These are phyloP conservation scores for Nicotiana benthamiana DNA, from an alignment of 257 asterid genomes.

Conservation along the genomic window DNA sequence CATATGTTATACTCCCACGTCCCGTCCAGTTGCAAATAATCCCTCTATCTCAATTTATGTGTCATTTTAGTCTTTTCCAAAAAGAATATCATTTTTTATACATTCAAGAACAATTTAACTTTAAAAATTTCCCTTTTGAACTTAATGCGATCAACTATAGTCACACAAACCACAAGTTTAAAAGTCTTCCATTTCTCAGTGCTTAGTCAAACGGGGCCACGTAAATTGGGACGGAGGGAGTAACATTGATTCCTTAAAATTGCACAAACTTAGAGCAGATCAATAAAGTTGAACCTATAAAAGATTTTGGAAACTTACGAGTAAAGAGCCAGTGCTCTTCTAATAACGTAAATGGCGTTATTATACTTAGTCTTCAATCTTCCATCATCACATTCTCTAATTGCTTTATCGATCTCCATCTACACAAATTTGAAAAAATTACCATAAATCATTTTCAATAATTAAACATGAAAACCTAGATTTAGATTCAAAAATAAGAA, in stretches of 20 bases:
- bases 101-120: no score
- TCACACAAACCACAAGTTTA: no score
- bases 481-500: neutral
- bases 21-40: no score
- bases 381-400: slow-evolving; percentile 59
- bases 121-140: no score
- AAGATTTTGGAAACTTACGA: slow-evolving; percentile 37
- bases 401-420: slow-evolving; percentile 89
- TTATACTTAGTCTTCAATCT: slow-evolving; percentile 80
- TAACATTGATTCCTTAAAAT: no score
- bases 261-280: neutral
- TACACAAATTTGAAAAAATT: neutral
- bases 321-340: slow-evolving; percentile 80
- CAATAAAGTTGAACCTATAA: neutral
- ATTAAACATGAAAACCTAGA: neutral
- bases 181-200: no score
- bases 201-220: no score
- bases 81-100: no score
- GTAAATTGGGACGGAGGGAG: no score
- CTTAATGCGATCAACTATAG: no score
- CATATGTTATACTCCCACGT: neutral
- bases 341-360: slow-evolving; percentile 79
- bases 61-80: no score
- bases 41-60: no score
- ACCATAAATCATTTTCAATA: neutral